phyloP scores from a whole-genome alignment of 2,329 filamentous ascomycete genomes.

The Cladophialophora chaetospira region DNA sequence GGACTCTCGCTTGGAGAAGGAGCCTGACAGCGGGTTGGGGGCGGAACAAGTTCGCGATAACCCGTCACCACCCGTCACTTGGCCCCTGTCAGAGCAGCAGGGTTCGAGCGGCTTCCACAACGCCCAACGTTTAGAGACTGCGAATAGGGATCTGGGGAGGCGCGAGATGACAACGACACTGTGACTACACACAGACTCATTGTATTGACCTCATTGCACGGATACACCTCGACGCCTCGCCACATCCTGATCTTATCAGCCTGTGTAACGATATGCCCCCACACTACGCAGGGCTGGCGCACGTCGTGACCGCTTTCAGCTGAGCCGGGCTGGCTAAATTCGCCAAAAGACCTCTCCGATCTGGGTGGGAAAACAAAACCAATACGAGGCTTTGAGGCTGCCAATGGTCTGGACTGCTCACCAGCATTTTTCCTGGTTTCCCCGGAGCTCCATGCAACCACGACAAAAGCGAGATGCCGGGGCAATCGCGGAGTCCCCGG shows the following conservation, averaged over 20 bases:
- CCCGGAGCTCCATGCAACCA: constrained; percentile 1
- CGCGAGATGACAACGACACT: not conserved
- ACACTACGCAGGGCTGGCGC: constrained; percentile 24
- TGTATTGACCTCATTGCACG: not conserved
- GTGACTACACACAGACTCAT: too few relatives aligned
- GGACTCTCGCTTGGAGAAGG: constrained; percentile 16
- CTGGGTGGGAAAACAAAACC: not conserved
- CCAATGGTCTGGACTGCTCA: not conserved
- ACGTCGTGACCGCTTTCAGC: constrained; percentile 4
- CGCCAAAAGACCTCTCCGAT: not conserved
- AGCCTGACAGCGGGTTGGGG: constrained; percentile 3
- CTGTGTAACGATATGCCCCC: constrained; percentile 15
- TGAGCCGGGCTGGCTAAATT: constrained; percentile 6
- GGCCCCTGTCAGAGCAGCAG: not conserved
- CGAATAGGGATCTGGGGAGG: not conserved
- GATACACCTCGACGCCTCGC: not conserved
- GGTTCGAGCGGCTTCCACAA: not conserved
- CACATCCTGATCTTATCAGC: constrained; percentile 15
- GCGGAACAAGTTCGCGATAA: not conserved
- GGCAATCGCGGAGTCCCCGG: constrained; percentile 16
- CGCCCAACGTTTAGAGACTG: not conserved
- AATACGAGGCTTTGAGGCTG: constrained; percentile 1
- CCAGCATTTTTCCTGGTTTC: not conserved
- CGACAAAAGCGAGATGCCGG: not conserved
- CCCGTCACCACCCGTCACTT: not conserved